A percentile compares a stretch with the other conserved stretches of the same genome.
These are phyloP conservation scores for Boletus rubropictus DNA, from an alignment of 768 basidiomycete species.

Conservation along the genomic window DNA sequence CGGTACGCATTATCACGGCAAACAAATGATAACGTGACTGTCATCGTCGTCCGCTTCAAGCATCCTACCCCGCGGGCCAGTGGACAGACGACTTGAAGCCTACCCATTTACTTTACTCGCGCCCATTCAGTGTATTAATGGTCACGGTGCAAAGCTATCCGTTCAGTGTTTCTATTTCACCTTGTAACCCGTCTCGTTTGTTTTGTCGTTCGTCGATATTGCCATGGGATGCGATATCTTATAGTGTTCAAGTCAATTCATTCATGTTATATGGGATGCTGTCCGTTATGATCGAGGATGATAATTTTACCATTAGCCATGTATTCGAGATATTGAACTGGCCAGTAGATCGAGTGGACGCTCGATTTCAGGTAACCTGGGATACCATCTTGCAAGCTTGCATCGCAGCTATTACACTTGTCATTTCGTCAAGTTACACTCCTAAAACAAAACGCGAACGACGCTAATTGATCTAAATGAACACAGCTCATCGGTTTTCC, in stretches of 20 bases:
- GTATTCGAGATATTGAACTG: neutral
- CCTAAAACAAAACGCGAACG: neutral
- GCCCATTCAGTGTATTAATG: conserved; percentile 2
- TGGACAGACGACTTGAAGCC: conserved; percentile 6
- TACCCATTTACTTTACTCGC: neutral
- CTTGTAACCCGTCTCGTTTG: conserved; percentile 4
- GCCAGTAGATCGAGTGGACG: neutral
- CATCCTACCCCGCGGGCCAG: conserved; percentile 10
- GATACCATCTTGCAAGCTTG: neutral
- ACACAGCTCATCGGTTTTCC: neutral
- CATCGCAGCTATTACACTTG: neutral
- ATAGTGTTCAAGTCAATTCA: neutral
- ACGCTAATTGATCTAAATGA: neutral
- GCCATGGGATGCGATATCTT: conserved; percentile 1
- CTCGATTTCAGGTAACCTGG: neutral
- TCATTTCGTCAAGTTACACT: neutral
- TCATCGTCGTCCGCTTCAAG: conserved; percentile 83
- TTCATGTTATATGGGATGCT: neutral
- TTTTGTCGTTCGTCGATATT: neutral
- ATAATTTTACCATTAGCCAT: neutral
- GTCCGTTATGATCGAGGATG: neutral
- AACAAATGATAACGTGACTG: conserved; percentile 93
- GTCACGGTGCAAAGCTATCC: conserved; percentile 4
- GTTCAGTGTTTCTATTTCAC: neutral
- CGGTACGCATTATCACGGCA: conserved; percentile 83